Conservation (phyloP, 176 grass and related monocot species). For the Aegilops speltoides region DNA sequence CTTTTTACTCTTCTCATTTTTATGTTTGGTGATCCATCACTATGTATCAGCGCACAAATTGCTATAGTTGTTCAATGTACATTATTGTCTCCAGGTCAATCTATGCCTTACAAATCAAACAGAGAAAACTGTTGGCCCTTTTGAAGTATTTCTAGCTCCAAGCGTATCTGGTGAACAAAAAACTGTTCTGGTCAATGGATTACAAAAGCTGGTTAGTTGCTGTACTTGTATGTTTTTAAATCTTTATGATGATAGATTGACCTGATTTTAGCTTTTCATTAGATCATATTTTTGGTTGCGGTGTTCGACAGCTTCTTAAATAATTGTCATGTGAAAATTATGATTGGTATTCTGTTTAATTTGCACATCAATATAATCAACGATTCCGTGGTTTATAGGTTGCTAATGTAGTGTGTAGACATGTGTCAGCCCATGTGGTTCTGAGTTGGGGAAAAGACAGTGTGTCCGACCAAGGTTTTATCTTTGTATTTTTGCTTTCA, state of each 20-base stretch:
- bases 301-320: not conserved
- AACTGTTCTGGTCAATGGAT: conserved; percentile 82
- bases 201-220: conserved; percentile 87
- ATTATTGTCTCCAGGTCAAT: conserved; percentile 59
- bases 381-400: not conserved
- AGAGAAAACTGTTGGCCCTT: conserved; percentile 93
- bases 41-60: conserved; percentile 5
- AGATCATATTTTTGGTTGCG: not conserved
- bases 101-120: conserved; percentile 77
- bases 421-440: not conserved
- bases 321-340: conserved; percentile 4
- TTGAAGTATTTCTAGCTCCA: conserved; percentile 83
- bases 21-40: not conserved
- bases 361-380: not conserved
- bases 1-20: not conserved
- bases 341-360: not conserved
- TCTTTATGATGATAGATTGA: not conserved
- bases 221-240: conserved; percentile 19
- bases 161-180: conserved; percentile 60
- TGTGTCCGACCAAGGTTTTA: not conserved
- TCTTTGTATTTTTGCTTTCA: conserved; percentile 8
- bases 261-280: not conserved
- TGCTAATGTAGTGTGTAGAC: not conserved
- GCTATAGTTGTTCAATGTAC: conserved; percentile 21
- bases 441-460: not conserved